Evolutionary conservation across 1,139 yeast species (phyloP), one percentile per base, ranked within the genome.

Genomic region (Hyphopichia buzzinii): DNA sequence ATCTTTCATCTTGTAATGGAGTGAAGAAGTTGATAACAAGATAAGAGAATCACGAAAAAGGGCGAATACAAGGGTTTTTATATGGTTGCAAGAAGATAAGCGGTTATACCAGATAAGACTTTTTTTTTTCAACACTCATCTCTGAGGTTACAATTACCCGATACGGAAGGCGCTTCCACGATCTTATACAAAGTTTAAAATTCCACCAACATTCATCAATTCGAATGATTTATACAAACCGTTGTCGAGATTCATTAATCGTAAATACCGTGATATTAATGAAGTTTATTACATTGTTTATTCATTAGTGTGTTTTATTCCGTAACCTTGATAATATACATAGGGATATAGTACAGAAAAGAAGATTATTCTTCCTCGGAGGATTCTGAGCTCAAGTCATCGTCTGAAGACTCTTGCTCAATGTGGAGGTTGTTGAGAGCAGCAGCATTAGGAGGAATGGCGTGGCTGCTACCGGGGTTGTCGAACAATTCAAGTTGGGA

Each of bases 401-500:
- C 78, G 36, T 73, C 80, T 35, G 74, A 71, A 29, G 73, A 67
- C 30, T 69, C 71, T 35, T 64, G 70, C 35, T 60, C 56, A 45
- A 57, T 56, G 60, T 62, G 59, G 30, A 52, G 49, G 26, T 55
- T 55, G 42, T 49, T 50, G 36, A 42, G 51, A 19, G 52, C 42
- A 31, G 48, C 39, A 13, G 45, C 14, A 24, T 23, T 15, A 11
- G 13, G 14, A 26, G 13, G 14, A 4, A 12, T 11, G 16, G 30
- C 12, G 29, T 31, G 40, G 33, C 51, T 47, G 28, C 55, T 54
- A 17, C 50, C 46, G 37, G 59, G 62, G 26, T 61, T 69, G 36
- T 74, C 77, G 56, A 89, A 81, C 51, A 86, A 80, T 40, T 86
- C 87, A 48, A 90, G 71, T 63, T 87, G 90, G 57, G 81, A 81